phyloP scores from a whole-genome alignment of 2,329 filamentous ascomycete genomes.

The Mycocentrospora acerina region DNA sequence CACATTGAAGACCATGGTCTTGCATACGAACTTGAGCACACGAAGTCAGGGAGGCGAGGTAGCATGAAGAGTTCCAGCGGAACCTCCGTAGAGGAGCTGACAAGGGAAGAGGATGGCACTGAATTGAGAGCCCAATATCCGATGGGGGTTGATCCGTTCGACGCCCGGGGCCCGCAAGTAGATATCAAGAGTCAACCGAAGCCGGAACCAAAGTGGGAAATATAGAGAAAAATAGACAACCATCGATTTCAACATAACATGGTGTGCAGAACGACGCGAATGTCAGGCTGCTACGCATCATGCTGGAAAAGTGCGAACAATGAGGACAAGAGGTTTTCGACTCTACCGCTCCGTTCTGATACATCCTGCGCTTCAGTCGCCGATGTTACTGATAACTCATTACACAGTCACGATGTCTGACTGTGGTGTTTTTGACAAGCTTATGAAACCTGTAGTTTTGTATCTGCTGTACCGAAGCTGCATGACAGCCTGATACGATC shows the following conservation, averaged over 20 bases:
- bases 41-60: slow-evolving; percentile 6
- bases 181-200: slow-evolving; percentile 23
- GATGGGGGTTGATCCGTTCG: slow-evolving; percentile 28
- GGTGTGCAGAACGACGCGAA: neutral
- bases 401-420: neutral
- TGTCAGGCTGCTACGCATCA: neutral
- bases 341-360: neutral
- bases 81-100: slow-evolving; percentile 24
- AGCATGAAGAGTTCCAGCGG: slow-evolving; percentile 29
- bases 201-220: slow-evolving; percentile 25
- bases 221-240: slow-evolving; percentile 9
- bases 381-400: neutral
- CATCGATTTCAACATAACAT: neutral
- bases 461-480: no score
- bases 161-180: slow-evolving; percentile 18
- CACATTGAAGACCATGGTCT: slow-evolving; percentile 23
- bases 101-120: slow-evolving; percentile 10
- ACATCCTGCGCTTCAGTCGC: neutral
- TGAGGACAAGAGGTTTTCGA: no score
- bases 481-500: no score
- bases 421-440: no score
- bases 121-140: slow-evolving; percentile 21
- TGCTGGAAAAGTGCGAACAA: no score
- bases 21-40: slow-evolving; percentile 31
- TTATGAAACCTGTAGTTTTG: no score